Evolutionary conservation across 2,329 filamentous ascomycete species (phyloP), one percentile per base, ranked within the genome.

Genomic region (Orbilia blumenaviensis): DNA sequence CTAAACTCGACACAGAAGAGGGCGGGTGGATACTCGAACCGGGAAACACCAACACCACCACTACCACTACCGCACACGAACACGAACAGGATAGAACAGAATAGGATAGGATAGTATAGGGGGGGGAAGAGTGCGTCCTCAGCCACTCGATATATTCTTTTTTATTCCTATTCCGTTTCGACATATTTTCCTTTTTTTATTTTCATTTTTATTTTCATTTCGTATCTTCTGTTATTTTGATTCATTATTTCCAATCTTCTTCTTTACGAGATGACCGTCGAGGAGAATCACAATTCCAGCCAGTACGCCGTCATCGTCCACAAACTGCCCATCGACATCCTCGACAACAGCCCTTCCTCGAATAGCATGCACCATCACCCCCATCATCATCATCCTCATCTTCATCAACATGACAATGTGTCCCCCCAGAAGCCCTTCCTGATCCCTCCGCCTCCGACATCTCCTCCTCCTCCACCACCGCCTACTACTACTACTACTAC

Each of bases 241-340:
- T 7, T 7, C 3, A 41, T 41, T 34, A 6, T n/a, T n/a, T n/a
- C n/a, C 36, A 23, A 36, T 42, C 50, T 21, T 48, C 41, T n/a
- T 25, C 21, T 5, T n/a, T 25, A 21, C n/a, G 25, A 66, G 62
- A 75, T 75, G 69, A 75, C 69, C 63, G 56, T 75, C 69, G 69
- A 75, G 56, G 69, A 75, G 46, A 60, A 61, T n/a, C n/a, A n/a
- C n/a, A n/a, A n/a, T n/a, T n/a, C n/a, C 12, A 66, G 32, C 63
- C 69, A 63, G 27, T 75, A 75, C 63, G 62, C 69, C 42, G 29
- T 75, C 63, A 75, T 75, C 44, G 62, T 75, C 27, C 69, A 75
- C n/a, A 75, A 63, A 67, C 41, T 67, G 18, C 63, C 69, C 18
- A 36, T 75, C 62, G 44, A 63, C 52, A 25, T 27, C 62, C 36